Conservation (phyloP, 2,329 filamentous ascomycete species). For the Gnomoniopsis sp. region DNA sequence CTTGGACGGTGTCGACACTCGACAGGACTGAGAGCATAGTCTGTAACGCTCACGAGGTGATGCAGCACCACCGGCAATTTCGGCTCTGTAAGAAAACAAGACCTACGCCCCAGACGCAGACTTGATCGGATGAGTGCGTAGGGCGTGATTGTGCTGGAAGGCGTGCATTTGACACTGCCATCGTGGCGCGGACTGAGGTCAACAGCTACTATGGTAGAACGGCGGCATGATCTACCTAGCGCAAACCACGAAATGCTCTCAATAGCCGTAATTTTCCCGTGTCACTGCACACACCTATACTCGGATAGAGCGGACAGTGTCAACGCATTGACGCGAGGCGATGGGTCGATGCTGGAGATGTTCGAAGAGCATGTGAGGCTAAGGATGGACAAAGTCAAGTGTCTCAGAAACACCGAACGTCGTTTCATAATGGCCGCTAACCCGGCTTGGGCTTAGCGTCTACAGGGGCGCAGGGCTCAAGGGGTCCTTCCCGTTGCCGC, state of each 20-base stretch:
- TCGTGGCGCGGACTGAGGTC: too few relatives aligned
- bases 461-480: not conserved
- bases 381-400: not conserved
- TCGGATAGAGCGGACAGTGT: not conserved
- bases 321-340: not conserved
- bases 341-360: not conserved
- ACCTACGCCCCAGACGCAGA: too few relatives aligned
- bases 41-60: not conserved
- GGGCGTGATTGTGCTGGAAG: too few relatives aligned
- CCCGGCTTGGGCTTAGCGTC: conserved; percentile 4
- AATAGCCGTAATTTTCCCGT: not conserved
- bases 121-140: too few relatives aligned
- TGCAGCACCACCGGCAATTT: not conserved
- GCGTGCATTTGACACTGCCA: too few relatives aligned
- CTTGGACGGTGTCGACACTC: not conserved
- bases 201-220: too few relatives aligned
- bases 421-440: conserved; percentile 4
- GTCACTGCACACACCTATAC: not conserved
- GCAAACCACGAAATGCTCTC: not conserved
- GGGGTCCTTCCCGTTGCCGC: too few relatives aligned
- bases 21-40: not conserved
- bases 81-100: not conserved
- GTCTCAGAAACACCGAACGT: conserved; percentile 5
- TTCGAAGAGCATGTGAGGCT: not conserved
- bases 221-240: not conserved